These are phyloP conservation scores for Suhomyces atakaporum DNA, from an alignment of 1,139 yeast species.

Conservation along the genomic window DNA sequence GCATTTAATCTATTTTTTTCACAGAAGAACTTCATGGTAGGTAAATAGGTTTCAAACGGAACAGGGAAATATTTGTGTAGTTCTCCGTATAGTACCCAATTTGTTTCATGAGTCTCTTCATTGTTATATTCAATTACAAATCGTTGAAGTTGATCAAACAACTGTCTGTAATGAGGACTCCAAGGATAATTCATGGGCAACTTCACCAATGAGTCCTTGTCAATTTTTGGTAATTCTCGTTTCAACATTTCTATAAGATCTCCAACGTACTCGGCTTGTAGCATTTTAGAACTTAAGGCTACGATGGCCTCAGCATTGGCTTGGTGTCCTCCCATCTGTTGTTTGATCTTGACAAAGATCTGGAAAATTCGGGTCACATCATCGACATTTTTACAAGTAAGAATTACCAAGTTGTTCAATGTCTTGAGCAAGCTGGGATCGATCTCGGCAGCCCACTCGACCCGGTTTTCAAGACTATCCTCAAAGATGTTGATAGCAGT, in stretches of 20 bases:
- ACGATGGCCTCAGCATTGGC: conserved; percentile 44
- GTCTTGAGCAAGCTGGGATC: conserved; percentile 36
- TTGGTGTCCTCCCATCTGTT: conserved; percentile 33
- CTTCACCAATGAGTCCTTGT: conserved; percentile 33
- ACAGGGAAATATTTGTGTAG: conserved; percentile 59
- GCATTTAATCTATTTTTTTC: conserved; percentile 60
- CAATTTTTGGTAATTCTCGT: conserved; percentile 57
- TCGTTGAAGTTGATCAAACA: conserved; percentile 45
- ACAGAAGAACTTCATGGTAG: conserved; percentile 63
- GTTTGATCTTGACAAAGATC: conserved; percentile 39
- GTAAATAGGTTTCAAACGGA: conserved; percentile 62
- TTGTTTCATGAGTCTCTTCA: conserved; percentile 48
- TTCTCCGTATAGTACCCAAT: conserved; percentile 66
- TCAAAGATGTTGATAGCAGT: conserved; percentile 36
- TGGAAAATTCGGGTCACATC: conserved; percentile 32
- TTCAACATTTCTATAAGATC: conserved; percentile 61
- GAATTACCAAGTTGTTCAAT: conserved; percentile 35
- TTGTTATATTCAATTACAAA: conserved; percentile 46
- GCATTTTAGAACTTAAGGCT: conserved; percentile 47
- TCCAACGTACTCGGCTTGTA: conserved; percentile 51
- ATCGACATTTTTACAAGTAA: conserved; percentile 21
- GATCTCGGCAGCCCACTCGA: conserved; percentile 33
- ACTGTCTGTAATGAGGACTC: conserved; percentile 29
- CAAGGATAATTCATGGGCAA: conserved; percentile 31
- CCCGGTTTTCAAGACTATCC: conserved; percentile 28